phyloP scores from a whole-genome alignment of 768 basidiomycete genomes.

The Chalciporus chontae region DNA sequence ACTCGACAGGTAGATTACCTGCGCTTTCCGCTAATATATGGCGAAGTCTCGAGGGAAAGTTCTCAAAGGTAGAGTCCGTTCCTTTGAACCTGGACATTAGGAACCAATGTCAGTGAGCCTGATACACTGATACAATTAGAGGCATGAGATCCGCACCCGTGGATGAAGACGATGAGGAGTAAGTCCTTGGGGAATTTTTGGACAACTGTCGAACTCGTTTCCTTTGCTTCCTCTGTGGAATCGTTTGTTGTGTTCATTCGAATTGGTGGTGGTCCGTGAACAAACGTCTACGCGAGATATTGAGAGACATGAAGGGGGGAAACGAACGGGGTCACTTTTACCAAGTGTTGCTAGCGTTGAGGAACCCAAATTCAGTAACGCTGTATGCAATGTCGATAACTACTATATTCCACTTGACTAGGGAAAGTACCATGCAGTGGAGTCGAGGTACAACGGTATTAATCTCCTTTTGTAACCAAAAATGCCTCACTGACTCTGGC shows the following conservation, averaged over 20 bases:
- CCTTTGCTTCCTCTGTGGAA: constrained; percentile 7
- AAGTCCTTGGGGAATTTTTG: constrained; percentile 34
- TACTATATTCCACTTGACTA: no score
- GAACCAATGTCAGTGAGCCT: constrained; percentile 1
- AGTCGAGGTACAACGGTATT: background rate
- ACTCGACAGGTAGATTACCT: constrained; percentile 56
- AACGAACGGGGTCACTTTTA: no score
- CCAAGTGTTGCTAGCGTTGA: no score
- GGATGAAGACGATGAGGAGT: constrained; percentile 73
- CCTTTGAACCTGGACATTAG: constrained; percentile 45
- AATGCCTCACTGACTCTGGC: constrained; percentile 26
- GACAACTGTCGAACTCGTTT: constrained; percentile 1
- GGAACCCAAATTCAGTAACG: no score
- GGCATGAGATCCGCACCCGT: constrained; percentile 51
- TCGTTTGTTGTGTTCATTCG: constrained; percentile 9
- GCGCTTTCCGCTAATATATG: constrained; percentile 72
- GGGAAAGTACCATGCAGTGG: background rate
- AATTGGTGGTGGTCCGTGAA: background rate
- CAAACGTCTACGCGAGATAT: background rate
- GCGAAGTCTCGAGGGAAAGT: constrained; percentile 76
- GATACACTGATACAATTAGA: background rate
- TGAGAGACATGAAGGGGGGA: no score
- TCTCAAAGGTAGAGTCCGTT: constrained; percentile 66
- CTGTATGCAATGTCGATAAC: background rate
- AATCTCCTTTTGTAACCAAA: background rate